These are phyloP conservation scores for Fusarium piperis DNA, from an alignment of 2,329 filamentous ascomycete genomes.

Conservation along the genomic window DNA sequence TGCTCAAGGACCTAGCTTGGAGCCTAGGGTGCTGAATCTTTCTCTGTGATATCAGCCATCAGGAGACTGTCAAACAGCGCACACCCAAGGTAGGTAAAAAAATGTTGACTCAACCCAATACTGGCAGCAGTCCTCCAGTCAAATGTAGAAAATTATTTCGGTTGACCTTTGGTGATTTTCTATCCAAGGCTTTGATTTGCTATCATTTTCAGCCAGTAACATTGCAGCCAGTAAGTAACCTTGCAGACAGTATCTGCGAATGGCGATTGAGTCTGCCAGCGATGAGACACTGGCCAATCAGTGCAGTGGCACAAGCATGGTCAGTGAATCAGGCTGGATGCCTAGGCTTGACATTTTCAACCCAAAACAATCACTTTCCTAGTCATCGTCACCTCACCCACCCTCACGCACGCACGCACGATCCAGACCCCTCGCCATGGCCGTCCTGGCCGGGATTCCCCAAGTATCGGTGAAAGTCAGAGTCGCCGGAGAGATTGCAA, in stretches of 20 bases:
- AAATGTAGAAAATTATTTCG: neutral
- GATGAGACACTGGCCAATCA: neutral
- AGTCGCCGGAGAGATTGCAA: slow-evolving; percentile 21
- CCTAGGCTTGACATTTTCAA: neutral
- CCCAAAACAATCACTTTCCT: neutral
- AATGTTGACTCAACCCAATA: neutral
- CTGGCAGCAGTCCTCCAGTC: neutral
- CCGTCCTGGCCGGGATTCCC: neutral
- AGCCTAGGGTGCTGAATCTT: too few species aligned
- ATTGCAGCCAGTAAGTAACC: neutral
- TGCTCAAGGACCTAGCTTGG: neutral
- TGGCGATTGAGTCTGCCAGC: neutral
- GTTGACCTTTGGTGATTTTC: neutral
- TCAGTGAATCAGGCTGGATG: neutral
- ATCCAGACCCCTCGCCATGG: neutral
- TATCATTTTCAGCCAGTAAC: neutral
- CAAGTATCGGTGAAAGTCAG: neutral
- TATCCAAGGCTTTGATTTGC: neutral
- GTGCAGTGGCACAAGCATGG: neutral
- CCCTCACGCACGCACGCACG: neutral
- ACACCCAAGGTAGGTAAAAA: neutral
- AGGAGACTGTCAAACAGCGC: neutral
- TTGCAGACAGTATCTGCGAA: neutral
- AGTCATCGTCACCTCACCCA: neutral
- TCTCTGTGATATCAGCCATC: neutral